These are phyloP conservation scores for Herpotrichia juniperi DNA, from an alignment of 2,329 filamentous ascomycete genomes.

Conservation along the genomic window DNA sequence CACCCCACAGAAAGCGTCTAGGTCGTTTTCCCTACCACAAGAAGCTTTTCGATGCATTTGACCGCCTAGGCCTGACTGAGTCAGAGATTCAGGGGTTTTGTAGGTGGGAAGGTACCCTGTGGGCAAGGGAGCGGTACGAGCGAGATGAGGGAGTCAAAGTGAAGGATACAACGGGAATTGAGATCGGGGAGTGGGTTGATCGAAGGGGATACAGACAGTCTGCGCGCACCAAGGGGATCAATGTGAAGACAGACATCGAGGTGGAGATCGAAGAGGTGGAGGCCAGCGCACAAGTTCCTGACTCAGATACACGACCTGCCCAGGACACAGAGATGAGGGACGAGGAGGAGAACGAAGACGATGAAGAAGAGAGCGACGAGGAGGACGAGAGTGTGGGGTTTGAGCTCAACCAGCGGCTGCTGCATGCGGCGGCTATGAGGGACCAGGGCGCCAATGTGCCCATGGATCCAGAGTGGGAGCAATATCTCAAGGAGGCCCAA, in stretches of 20 bases:
- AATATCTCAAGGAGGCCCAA: conserved; percentile 74
- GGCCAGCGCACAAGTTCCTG: conserved; percentile 26
- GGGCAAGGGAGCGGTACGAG: conserved; percentile 82
- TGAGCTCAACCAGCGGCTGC: conserved; percentile 65
- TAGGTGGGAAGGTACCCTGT: conserved; percentile 83
- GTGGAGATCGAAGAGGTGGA: conserved; percentile 46
- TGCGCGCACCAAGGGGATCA: conserved; percentile 31
- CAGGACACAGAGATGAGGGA: conserved; percentile 31
- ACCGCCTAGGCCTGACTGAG: conserved; percentile 70
- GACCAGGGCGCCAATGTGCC: conserved; percentile 66
- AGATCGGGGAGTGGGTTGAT: conserved; percentile 67
- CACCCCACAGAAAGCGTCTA: conserved; percentile 77
- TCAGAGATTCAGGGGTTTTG: conserved; percentile 74
- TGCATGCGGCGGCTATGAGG: conserved; percentile 67
- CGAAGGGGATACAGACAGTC: conserved; percentile 25
- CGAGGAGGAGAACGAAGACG: conserved; percentile 55
- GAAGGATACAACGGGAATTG: conserved; percentile 73
- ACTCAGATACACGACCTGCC: neutral
- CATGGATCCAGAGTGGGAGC: conserved; percentile 75
- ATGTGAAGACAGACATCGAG: conserved; percentile 51
- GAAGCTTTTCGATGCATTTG: conserved; percentile 77
- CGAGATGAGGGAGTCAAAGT: conserved; percentile 74
- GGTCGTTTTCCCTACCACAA: conserved; percentile 78
- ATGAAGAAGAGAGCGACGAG: conserved; percentile 22
- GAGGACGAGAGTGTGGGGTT: conserved; percentile 66